Evolutionary conservation across 495 filamentous ascomycete genomes (phyloP), one percentile per base, ranked within the genome.

Genomic region (Letharia columbiana): DNA sequence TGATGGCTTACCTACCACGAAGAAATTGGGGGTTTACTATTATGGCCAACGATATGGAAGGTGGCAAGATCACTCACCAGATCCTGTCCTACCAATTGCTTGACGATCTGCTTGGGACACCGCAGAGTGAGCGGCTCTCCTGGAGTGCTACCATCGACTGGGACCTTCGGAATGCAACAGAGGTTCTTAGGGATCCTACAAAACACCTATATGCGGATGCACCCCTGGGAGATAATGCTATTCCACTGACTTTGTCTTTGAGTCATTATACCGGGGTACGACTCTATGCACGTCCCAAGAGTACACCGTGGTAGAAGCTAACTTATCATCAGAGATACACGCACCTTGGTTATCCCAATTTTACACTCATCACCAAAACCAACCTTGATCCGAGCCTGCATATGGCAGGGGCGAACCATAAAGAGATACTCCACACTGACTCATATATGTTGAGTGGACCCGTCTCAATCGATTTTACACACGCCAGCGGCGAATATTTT

Each of bases 1-100:
- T 77, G 50, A 73, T 84, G 4, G 75, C 74, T 18, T 81, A 80
- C 65, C 63, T 85, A 31, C 82, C 82, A 0, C 73, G 73, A 9
- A 67, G 75, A 37, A 64, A 75, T 10, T 85, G 74, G 57, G 82
- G 80, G 1, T 73, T 82, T 15, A 76, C 77, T 0, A 70, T 77
- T 33, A 75, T 84, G 71, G 78, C 69, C 1, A 85, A 84, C 61
- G 77, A 78, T 13, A 74, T 67, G 17, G 28, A 70, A 33, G 74
- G 75, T 62, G 23, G 54, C 15, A 9, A 1, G 15, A 33, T 42
- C 11, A 70, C 70, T 7, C 71, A 75, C 28, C 35, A 61, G n/a
- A 71, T 70, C 23, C 54, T 81, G 23, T 69, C 74, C 28, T 78
- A 71, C 68, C 67, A 76, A 61, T 68, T 82, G n/a, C 64, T 83